These are phyloP conservation scores for Fusarium chlamydosporum DNA, from an alignment of 2,329 filamentous ascomycete genomes.

Conservation along the genomic window DNA sequence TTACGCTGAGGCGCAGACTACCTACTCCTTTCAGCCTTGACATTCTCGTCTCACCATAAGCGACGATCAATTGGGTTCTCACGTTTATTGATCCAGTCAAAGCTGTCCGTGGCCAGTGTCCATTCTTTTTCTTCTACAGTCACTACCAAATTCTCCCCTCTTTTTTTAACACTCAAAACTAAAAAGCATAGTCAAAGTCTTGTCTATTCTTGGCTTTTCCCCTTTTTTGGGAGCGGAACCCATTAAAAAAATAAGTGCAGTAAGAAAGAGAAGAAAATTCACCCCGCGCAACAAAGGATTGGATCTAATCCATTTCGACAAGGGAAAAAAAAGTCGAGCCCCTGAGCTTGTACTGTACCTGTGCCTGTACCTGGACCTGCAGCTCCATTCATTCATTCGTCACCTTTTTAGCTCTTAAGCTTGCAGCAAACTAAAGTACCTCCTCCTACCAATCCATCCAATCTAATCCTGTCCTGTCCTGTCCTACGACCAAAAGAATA, in stretches of 20 bases:
- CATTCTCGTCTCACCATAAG: conserved; percentile 9
- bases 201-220: conserved; percentile 23
- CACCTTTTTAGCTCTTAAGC: conserved; percentile 7
- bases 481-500: conserved; percentile 9
- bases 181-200: conserved; percentile 6
- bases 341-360: conserved; percentile 35
- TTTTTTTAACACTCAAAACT: conserved; percentile 3
- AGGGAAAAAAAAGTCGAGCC: conserved; percentile 27
- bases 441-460: background rate
- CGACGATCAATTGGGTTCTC: conserved; percentile 1
- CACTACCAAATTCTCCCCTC: background rate
- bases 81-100: conserved; percentile 12
- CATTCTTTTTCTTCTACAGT: background rate
- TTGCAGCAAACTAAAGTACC: conserved; percentile 8
- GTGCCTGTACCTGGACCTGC: conserved; percentile 18
- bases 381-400: background rate
- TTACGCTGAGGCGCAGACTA: conserved; percentile 17
- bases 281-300: conserved; percentile 36
- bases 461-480: background rate
- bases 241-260: background rate
- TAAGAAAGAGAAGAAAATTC: conserved; percentile 10
- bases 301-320: conserved; percentile 16
- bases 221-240: conserved; percentile 22
- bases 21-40: conserved; percentile 11
- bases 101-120: conserved; percentile 34